Conservation (phyloP, 2,329 filamentous ascomycete genomes). For the Nemania diffusa region DNA sequence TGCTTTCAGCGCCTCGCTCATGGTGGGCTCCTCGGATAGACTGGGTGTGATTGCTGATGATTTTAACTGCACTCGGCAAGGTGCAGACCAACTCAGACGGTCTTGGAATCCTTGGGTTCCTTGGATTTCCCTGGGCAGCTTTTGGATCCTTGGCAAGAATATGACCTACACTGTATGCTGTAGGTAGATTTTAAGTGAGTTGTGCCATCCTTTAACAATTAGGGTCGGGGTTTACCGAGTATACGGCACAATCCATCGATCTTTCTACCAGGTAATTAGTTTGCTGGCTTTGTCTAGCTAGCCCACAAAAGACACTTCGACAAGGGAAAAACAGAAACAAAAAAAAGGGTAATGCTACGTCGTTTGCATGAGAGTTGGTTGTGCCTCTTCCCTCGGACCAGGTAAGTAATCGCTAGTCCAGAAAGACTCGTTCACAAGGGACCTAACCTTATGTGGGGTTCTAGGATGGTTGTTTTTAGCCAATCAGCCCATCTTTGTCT, state of each 20-base stretch:
- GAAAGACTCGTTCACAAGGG: not conserved
- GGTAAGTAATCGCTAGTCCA: not conserved
- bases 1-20: not conserved
- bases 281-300: not conserved
- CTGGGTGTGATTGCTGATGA: slow-evolving; percentile 10
- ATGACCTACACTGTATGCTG: not conserved
- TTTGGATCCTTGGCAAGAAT: slow-evolving; percentile 23
- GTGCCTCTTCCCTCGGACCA: not conserved
- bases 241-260: not conserved
- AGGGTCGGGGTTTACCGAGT: no score
- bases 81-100: not conserved
- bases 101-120: slow-evolving; percentile 9
- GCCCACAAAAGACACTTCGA: not conserved
- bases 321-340: not conserved
- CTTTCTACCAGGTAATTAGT: not conserved
- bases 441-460: not conserved
- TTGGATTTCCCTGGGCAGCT: slow-evolving; percentile 9
- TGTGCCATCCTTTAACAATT: no score
- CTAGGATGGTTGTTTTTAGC: not conserved
- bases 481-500: slow-evolving; percentile 2
- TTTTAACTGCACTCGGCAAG: slow-evolving; percentile 21
- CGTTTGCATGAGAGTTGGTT: not conserved
- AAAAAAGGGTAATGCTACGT: not conserved
- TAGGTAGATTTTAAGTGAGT: no score
- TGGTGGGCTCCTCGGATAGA: slow-evolving; percentile 11